Evolutionary conservation across 176 grass and related monocot genomes (phyloP).

Genomic region (Bonia amplexicaulis): DNA sequence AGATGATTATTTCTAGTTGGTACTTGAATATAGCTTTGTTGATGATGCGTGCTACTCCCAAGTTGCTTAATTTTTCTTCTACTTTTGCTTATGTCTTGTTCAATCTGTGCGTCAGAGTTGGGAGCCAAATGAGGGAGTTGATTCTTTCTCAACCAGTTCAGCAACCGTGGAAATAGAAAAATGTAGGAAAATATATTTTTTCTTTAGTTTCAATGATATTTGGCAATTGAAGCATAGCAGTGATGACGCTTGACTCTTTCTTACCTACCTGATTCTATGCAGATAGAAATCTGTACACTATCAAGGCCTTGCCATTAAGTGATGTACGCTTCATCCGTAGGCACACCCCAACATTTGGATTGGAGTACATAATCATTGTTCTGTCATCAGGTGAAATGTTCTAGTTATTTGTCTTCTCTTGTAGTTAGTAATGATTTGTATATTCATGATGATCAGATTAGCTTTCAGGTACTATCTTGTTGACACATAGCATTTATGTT

Average conservation of each 20-base stretch:
- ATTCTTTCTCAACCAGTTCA: constrained; percentile 48
- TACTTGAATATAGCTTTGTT: constrained; percentile 12
- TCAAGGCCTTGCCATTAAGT: constrained; percentile 64
- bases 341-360: constrained; percentile 76
- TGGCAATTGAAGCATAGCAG: not conserved
- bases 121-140: constrained; percentile 54
- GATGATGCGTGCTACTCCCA: not conserved
- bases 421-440: not conserved
- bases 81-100: not conserved
- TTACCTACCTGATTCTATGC: constrained; percentile 14
- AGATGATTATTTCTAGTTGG: not conserved
- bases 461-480: not conserved
- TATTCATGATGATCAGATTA: not conserved
- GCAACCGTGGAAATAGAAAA: constrained; percentile 46
- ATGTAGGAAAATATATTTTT: constrained; percentile 33
- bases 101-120: constrained; percentile 50
- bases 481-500: constrained; percentile 1
- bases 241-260: constrained; percentile 17
- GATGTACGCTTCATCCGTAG: constrained; percentile 90
- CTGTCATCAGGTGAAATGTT: constrained; percentile 75
- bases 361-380: constrained; percentile 87
- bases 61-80: not conserved
- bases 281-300: constrained; percentile 90
- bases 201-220: not conserved
- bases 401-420: not conserved